These are phyloP conservation scores for Trebouxia sp. DNA, from an alignment of 139 green algal genomes.

Conservation along the genomic window DNA sequence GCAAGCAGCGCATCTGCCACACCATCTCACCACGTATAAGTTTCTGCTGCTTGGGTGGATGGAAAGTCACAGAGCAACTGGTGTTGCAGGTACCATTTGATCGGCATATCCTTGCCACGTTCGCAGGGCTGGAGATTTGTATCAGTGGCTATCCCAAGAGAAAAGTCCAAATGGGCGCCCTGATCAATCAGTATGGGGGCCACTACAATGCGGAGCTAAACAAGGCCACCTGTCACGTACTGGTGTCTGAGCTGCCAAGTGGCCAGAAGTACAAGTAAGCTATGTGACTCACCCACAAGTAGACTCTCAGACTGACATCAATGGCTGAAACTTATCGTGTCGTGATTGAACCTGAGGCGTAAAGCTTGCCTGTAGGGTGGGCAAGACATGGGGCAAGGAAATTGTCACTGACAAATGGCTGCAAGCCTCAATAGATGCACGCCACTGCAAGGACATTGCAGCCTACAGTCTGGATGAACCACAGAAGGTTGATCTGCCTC, in stretches of 20 bases:
- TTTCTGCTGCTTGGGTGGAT: too few relatives aligned
- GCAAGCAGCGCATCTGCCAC: background rate
- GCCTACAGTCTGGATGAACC: slow-evolving; percentile 17
- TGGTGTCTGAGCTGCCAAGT: slow-evolving; percentile 12
- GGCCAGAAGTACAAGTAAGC: slow-evolving; percentile 19
- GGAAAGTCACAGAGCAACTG: too few relatives aligned
- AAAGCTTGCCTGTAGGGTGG: background rate
- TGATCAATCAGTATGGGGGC: slow-evolving; percentile 20
- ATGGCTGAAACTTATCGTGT: too few relatives aligned
- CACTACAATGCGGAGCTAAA: slow-evolving; percentile 21
- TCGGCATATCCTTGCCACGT: background rate
- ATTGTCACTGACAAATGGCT: slow-evolving; percentile 19
- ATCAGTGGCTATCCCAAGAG: slow-evolving; percentile 20
- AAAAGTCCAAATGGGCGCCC: background rate
- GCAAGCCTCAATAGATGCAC: background rate
- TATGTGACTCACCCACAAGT: too few relatives aligned
- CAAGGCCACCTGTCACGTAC: slow-evolving; percentile 15
- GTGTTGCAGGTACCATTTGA: slow-evolving; percentile 8
- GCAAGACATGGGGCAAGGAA: background rate
- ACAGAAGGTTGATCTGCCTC: background rate
- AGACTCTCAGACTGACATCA: too few relatives aligned
- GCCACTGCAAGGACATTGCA: slow-evolving; percentile 41
- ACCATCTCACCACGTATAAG: too few relatives aligned
- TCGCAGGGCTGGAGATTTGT: slow-evolving; percentile 14
- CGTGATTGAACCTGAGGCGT: too few relatives aligned